Evolutionary conservation across 1,139 yeast genomes (phyloP), one percentile per base, ranked within the genome.

Genomic region (Hansenula sp.): DNA sequence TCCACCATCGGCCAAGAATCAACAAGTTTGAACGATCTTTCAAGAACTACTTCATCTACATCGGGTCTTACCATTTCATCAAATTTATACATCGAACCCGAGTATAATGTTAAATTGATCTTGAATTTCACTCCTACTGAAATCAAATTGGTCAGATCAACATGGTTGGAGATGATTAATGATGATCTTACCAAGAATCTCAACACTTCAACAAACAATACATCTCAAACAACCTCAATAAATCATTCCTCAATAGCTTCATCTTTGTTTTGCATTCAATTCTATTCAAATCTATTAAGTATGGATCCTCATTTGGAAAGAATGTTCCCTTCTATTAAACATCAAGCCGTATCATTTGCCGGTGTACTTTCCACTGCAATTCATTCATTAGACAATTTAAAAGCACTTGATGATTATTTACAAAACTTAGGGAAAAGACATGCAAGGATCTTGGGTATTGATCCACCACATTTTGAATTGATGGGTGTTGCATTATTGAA

Each of bases 401-500:
- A 67, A 1, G 63, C 64, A 5, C 68, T 86, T 54, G 82, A 84
- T 55, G 84, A 76, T 38, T 82, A 81, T 48, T 66, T 87, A 41
- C 70, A 70, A 41, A 76, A 77, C 41, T 66, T 87, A 51, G 95
- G 93, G 2, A 85, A 85, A 61, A 70, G 89, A 44, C 96, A 87
- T 60, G 70, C 89, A 4, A 69, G 96, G 50, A 81, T 87, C 41
- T 69, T 87, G 51, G 89, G 87, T 13, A 84, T 86, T 41, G 90
- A 84, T 51, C 79, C 88, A 0, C 74, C 75, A 9, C 84, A 82
- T 60, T 87, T 83, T 58, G 88, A 84, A 60, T 65, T 83, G 38
- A 84, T 88, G 84, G 96, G 96, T 2, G 79, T 79, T 49, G 94
- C 94, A 0, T 69, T 88, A 43, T 70, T 87, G 46, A 77, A 77